These are phyloP conservation scores for Nothophytophthora sp. DNA, from an alignment of 352 stramenopile species.

Conservation along the genomic window DNA sequence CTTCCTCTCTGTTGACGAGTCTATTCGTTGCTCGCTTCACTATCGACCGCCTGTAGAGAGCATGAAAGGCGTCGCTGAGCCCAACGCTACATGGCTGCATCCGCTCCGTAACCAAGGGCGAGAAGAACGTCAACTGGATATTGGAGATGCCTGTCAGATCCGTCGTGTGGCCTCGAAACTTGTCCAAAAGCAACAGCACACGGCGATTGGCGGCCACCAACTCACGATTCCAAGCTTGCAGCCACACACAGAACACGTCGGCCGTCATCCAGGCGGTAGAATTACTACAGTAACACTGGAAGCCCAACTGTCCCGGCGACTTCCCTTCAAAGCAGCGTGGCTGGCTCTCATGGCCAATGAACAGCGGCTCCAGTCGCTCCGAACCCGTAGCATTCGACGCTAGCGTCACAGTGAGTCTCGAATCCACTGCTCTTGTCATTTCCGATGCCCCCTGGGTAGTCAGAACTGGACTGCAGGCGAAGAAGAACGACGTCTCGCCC, in stretches of 20 bases:
- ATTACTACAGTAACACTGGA: slow-evolving; percentile 7
- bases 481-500: slow-evolving; percentile 13
- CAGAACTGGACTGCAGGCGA: slow-evolving; percentile 6
- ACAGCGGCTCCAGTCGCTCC: slow-evolving; percentile 1
- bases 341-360: slow-evolving; percentile 2
- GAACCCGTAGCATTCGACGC: slow-evolving; percentile 11
- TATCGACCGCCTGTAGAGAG: neutral
- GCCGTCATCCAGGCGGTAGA: slow-evolving; percentile 8
- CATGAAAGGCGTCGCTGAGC: neutral
- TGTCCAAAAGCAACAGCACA: slow-evolving; percentile 11
- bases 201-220: slow-evolving; percentile 1
- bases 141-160: slow-evolving; percentile 4
- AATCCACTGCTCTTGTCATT: neutral
- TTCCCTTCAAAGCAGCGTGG: neutral
- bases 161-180: slow-evolving; percentile 4
- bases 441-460: neutral
- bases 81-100: slow-evolving; percentile 5
- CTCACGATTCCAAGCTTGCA: slow-evolving; percentile 9
- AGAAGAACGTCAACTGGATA: slow-evolving; percentile 15
- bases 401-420: slow-evolving; percentile 16
- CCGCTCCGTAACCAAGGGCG: slow-evolving; percentile 1
- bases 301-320: neutral
- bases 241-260: slow-evolving; percentile 7
- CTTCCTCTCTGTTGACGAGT: neutral
- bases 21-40: neutral